phyloP scores from a whole-genome alignment of 306 rosid genomes.

The Lagenaria siceraria region DNA sequence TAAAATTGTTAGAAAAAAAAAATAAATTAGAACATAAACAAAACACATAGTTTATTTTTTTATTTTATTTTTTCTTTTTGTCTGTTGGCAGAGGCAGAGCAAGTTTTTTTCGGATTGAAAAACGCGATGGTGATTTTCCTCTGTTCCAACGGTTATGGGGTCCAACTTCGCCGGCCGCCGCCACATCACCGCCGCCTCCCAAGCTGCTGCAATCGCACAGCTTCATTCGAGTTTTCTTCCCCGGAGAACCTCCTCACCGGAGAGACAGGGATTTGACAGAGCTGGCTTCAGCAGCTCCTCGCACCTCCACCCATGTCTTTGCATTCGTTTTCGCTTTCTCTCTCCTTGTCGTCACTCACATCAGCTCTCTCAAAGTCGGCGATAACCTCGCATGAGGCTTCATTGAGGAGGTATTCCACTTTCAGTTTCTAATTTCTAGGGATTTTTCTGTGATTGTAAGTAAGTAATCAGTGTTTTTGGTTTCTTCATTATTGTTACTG shows the following conservation, averaged over 20 bases:
- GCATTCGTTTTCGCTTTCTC: slow-evolving; percentile 52
- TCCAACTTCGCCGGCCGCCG: slow-evolving; percentile 1
- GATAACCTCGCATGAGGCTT: slow-evolving; percentile 48
- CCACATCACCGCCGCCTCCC: slow-evolving; percentile 7
- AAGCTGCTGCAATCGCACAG: slow-evolving; percentile 8
- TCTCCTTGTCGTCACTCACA: slow-evolving; percentile 38
- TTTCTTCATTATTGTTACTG: neutral
- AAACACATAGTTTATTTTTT: too few relatives aligned
- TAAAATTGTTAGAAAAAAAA: too few relatives aligned
- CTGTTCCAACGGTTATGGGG: slow-evolving; percentile 19
- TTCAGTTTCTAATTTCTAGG: neutral
- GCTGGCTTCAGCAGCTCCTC: slow-evolving; percentile 48
- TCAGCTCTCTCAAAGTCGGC: slow-evolving; percentile 36
- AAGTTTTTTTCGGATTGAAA: neutral
- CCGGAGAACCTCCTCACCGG: slow-evolving; percentile 4
- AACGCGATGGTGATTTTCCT: slow-evolving; percentile 31
- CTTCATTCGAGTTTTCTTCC: slow-evolving; percentile 8
- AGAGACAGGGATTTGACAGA: slow-evolving; percentile 16
- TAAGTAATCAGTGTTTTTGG: neutral
- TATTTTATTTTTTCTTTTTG: too few relatives aligned
- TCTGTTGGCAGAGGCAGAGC: neutral
- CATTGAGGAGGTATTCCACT: slow-evolving; percentile 46
- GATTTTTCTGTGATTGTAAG: neutral
- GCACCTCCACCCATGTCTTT: slow-evolving; percentile 28
- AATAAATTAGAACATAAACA: too few relatives aligned